Percentiles rank a stretch among this genome's conserved stretches.
These are phyloP conservation scores for Taphrina populina DNA, from an alignment of 1,139 yeast genomes.

Conservation along the genomic window DNA sequence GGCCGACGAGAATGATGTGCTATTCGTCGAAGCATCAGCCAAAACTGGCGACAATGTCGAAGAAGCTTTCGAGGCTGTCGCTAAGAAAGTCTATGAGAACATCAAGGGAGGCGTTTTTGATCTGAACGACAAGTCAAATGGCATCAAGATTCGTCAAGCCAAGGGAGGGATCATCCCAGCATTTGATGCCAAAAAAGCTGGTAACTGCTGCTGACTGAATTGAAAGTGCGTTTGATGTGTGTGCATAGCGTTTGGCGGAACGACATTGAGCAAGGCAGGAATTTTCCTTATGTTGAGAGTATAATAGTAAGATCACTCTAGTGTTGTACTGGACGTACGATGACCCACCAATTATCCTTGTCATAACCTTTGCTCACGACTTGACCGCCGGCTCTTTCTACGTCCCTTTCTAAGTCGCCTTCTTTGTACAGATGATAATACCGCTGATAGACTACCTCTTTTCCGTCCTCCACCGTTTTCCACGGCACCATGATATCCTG, in stretches of 20 bases:
- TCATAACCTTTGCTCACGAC: constrained; percentile 80
- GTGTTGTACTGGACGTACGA: no score
- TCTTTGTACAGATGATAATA: constrained; percentile 81
- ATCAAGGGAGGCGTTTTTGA: constrained; percentile 44
- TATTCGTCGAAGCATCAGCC: constrained; percentile 86
- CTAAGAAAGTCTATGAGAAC: constrained; percentile 57
- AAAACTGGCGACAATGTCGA: constrained; percentile 84
- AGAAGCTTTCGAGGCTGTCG: constrained; percentile 82
- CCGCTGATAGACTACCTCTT: constrained; percentile 64
- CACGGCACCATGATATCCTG: constrained; percentile 95
- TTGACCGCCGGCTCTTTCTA: constrained; percentile 62
- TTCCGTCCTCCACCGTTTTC: constrained; percentile 52
- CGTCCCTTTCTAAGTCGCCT: constrained; percentile 78
- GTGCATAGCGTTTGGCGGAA: no score
- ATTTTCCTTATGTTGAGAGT: no score
- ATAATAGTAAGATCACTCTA: no score
- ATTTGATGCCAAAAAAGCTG: constrained; percentile 15
- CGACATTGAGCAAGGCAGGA: no score
- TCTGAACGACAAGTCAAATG: constrained; percentile 41
- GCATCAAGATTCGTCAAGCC: constrained; percentile 24
- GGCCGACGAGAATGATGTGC: constrained; percentile 35
- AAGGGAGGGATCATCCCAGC: constrained; percentile 27
- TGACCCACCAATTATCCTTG: constrained; percentile 90
- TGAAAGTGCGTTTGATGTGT: no score
- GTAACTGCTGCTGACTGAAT: constrained; percentile 3